A percentile compares a stretch with the other conserved stretches of the same genome.
Conservation (phyloP, 2,329 filamentous ascomycete genomes). For the Phialophora macrospora region DNA sequence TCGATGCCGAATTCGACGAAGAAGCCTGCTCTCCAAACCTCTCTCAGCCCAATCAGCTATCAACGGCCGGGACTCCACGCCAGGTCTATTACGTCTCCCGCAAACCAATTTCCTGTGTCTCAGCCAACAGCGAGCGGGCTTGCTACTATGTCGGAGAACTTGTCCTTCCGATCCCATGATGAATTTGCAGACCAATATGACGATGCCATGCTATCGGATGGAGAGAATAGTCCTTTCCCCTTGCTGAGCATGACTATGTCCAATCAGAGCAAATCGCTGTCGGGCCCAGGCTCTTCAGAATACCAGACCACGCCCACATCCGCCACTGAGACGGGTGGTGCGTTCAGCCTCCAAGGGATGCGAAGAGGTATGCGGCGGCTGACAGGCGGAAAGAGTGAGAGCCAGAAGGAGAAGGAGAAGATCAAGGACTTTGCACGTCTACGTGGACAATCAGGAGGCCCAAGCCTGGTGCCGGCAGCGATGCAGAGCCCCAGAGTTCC, state of each 20-base stretch:
- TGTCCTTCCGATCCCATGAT: slow-evolving; percentile 29
- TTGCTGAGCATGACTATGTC: slow-evolving; percentile 38
- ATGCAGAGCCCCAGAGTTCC: slow-evolving; percentile 51
- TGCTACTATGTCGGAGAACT: slow-evolving; percentile 24
- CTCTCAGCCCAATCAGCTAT: slow-evolving; percentile 84
- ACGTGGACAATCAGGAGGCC: slow-evolving; percentile 42
- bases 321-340: slow-evolving; percentile 43
- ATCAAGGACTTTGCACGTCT: slow-evolving; percentile 52
- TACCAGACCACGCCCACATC: slow-evolving; percentile 41
- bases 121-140: slow-evolving; percentile 37
- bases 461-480: slow-evolving; percentile 30
- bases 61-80: slow-evolving; percentile 77
- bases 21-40: slow-evolving; percentile 62
- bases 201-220: slow-evolving; percentile 79
- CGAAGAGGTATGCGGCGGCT: slow-evolving; percentile 55
- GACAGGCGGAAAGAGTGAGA: slow-evolving; percentile 50
- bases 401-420: slow-evolving; percentile 53
- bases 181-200: slow-evolving; percentile 62
- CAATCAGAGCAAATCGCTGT: slow-evolving; percentile 30
- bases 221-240: slow-evolving; percentile 66
- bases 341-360: slow-evolving; percentile 53
- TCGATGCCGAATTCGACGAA: slow-evolving; percentile 60
- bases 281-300: slow-evolving; percentile 35
- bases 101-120: slow-evolving; percentile 52
- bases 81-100: slow-evolving; percentile 83